Conservation (phyloP, 208 protist genomes). For the Wallacemonas sp. region DNA sequence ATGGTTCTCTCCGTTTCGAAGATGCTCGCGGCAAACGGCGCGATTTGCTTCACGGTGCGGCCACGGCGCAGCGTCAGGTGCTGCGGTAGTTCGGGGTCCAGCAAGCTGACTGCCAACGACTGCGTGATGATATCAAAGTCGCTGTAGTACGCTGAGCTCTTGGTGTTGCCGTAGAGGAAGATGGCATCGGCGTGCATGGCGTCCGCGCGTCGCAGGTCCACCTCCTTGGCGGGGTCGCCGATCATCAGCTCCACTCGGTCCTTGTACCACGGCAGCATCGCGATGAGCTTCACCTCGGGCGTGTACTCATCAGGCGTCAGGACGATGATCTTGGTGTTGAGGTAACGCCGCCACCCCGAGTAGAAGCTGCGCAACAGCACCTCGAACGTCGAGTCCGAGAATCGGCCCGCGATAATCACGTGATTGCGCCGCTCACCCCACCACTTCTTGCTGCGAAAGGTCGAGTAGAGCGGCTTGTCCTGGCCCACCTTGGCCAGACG, state of each 20-base stretch:
- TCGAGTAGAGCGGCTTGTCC: slow-evolving; percentile 50
- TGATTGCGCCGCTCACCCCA: slow-evolving; percentile 35
- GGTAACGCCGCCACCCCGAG: slow-evolving; percentile 76
- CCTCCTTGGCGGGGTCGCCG: slow-evolving; percentile 50
- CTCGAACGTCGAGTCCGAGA: slow-evolving; percentile 65
- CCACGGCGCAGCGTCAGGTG: slow-evolving; percentile 74
- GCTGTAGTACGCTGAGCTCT: slow-evolving; percentile 71
- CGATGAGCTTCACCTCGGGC: slow-evolving; percentile 51
- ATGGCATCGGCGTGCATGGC: slow-evolving; percentile 73
- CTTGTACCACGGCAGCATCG: slow-evolving; percentile 75
- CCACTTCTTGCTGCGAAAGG: slow-evolving; percentile 39
- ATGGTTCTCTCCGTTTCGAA: slow-evolving; percentile 73
- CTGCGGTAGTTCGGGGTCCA: slow-evolving; percentile 72
- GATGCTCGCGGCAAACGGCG: slow-evolving; percentile 60
- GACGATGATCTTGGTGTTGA: slow-evolving; percentile 69
- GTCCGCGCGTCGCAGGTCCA: slow-evolving; percentile 59
- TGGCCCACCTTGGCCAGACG: slow-evolving; percentile 43
- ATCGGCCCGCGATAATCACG: slow-evolving; percentile 76
- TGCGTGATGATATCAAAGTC: slow-evolving; percentile 75
- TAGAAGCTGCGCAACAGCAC: slow-evolving; percentile 79
- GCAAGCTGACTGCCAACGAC: slow-evolving; percentile 60
- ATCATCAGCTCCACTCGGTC: slow-evolving; percentile 72
- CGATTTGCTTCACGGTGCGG: slow-evolving; percentile 55
- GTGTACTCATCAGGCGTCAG: slow-evolving; percentile 62
- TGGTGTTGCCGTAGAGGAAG: slow-evolving; percentile 78